phyloP scores from a whole-genome alignment of 805 yeast species.

The Spathaspora sp. region DNA sequence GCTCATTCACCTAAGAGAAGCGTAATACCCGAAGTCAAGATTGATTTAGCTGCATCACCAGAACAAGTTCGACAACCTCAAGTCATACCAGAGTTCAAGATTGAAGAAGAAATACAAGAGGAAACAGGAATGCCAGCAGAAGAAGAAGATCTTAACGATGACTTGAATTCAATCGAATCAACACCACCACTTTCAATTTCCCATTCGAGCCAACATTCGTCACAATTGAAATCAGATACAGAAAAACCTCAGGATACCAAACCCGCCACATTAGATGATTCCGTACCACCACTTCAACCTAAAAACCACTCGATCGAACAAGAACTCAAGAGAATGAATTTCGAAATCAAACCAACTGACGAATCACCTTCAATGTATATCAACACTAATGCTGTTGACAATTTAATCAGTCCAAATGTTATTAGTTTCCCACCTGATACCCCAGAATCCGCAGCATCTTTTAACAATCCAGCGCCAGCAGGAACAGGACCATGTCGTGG shows the following conservation, averaged over 20 bases:
- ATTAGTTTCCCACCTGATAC: background rate
- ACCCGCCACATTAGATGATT: background rate
- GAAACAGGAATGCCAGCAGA: slow-evolving; percentile 3
- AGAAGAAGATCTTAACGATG: background rate
- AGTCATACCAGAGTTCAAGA: slow-evolving; percentile 2
- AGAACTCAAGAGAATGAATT: slow-evolving; percentile 28
- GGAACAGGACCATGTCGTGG: slow-evolving; percentile 82
- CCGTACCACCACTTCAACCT: slow-evolving; percentile 28
- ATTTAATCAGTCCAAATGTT: background rate
- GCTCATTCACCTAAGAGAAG: background rate
- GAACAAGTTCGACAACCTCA: background rate
- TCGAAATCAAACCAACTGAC: slow-evolving; percentile 11
- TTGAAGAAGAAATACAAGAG: background rate
- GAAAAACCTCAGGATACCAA: background rate
- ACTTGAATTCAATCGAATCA: slow-evolving; percentile 3
- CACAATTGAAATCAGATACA: background rate
- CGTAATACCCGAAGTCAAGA: background rate
- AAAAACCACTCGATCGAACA: slow-evolving; percentile 29
- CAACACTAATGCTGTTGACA: background rate
- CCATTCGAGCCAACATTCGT: background rate
- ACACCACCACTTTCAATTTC: background rate
- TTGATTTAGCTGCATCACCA: background rate
- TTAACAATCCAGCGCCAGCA: slow-evolving; percentile 34
- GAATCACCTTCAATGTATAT: slow-evolving; percentile 8
- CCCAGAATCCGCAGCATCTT: slow-evolving; percentile 7